phyloP scores from a whole-genome alignment of 1,284 basidiomycete species.

The Tilletia setariae region DNA sequence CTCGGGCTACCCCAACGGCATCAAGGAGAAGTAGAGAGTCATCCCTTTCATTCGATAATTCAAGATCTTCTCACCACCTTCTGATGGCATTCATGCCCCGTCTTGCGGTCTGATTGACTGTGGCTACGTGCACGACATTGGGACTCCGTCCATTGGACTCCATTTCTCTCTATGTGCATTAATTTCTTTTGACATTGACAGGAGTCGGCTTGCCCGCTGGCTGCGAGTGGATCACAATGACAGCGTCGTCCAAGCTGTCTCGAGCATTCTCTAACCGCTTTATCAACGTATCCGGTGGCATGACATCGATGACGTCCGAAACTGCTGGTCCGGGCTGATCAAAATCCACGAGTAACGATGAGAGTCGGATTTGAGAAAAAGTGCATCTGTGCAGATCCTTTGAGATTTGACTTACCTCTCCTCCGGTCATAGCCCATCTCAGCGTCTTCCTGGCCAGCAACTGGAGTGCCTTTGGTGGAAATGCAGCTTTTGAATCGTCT shows the following conservation, averaged over 20 bases:
- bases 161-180: too few species aligned
- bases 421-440: conserved; percentile 6
- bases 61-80: too few species aligned
- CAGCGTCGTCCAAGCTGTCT: background rate
- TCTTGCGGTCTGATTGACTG: too few species aligned
- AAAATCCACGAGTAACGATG: background rate
- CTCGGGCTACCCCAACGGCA: conserved; percentile 38
- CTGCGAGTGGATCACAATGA: too few species aligned
- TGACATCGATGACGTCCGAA: background rate
- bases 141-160: too few species aligned
- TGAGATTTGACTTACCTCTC: background rate
- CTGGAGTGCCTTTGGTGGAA: background rate
- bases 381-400: background rate
- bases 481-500: background rate
- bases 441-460: conserved; percentile 3
- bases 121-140: too few species aligned
- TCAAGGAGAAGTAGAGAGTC: background rate
- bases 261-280: background rate
- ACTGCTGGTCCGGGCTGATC: conserved; percentile 1
- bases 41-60: too few species aligned
- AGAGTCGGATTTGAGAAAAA: background rate
- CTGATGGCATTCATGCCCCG: too few species aligned
- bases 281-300: background rate
- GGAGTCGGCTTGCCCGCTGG: too few species aligned
- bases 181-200: too few species aligned